A percentile compares a stretch with the other conserved stretches of the same genome.
Evolutionary conservation across 208 protist genomes (phyloP).

Genomic region (Balamuthia mandrillaris): DNA sequence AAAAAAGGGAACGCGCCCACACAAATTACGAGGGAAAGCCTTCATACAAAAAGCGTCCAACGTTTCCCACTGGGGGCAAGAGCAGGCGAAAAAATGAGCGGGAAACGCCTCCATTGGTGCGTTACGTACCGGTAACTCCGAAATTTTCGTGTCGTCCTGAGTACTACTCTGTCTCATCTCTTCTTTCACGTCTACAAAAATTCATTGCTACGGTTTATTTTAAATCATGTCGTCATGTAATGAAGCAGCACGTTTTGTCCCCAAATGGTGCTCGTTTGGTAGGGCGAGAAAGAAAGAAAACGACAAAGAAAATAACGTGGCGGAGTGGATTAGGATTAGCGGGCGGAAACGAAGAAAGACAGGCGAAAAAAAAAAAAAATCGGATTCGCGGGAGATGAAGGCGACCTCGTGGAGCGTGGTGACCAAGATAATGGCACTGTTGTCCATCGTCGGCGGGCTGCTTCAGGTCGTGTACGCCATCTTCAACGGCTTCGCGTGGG

Average conservation of each 20-base stretch:
- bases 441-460: not conserved
- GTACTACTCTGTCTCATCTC: no score
- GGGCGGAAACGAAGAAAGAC: not conserved
- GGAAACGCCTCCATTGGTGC: not conserved
- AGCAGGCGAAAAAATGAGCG: not conserved
- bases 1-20: not conserved
- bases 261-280: not conserved
- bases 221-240: not conserved
- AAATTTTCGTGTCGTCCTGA: no score
- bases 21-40: not conserved
- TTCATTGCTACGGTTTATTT: not conserved
- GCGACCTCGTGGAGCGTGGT: no score
- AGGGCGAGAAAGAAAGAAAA: not conserved
- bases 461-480: not conserved
- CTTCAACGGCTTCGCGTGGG: not conserved
- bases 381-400: no score
- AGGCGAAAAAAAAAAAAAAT: constrained; percentile 16
- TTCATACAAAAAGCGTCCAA: not conserved
- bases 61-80: not conserved
- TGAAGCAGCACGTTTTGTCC: not conserved
- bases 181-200: no score
- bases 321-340: not conserved
- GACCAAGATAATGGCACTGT: constrained; percentile 36
- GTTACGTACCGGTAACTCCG: no score
- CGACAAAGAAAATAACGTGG: not conserved